A percentile compares a stretch with the other conserved stretches of the same genome.
phyloP scores from a whole-genome alignment of 345 rosid species.

The Dipteronia sinensis region DNA sequence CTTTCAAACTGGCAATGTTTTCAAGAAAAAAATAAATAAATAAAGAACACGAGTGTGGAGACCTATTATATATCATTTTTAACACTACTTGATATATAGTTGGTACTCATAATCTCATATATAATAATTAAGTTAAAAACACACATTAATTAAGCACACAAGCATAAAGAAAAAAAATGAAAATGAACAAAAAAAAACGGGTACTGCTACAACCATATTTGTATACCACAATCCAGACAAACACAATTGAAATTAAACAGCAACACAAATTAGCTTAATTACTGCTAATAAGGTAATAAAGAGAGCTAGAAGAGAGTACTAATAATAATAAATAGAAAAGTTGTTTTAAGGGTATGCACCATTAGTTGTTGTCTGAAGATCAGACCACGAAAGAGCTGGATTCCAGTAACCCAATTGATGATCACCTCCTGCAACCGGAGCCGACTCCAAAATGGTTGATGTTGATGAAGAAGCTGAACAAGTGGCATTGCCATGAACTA shows the following conservation, averaged over 20 bases:
- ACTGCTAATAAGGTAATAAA: background rate
- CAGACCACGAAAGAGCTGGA: constrained; percentile 60
- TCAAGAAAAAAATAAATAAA: too few species aligned
- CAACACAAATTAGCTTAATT: constrained; percentile 20
- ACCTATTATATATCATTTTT: constrained; percentile 23
- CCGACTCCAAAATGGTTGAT: constrained; percentile 45
- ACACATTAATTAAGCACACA: constrained; percentile 34
- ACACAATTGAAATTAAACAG: constrained; percentile 7
- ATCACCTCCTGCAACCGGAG: constrained; percentile 47
- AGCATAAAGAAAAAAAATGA: background rate
- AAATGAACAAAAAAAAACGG: constrained; percentile 15
- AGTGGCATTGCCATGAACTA: constrained; percentile 37
- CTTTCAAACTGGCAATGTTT: too few species aligned
- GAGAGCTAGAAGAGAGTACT: background rate
- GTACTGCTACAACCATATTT: constrained; percentile 27
- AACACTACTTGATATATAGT: constrained; percentile 15
- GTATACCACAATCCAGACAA: constrained; percentile 40
- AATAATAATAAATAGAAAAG: background rate
- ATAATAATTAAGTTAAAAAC: constrained; percentile 33
- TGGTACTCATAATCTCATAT: constrained; percentile 34
- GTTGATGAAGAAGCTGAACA: constrained; percentile 28
- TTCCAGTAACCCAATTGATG: constrained; percentile 51
- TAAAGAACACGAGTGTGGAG: background rate
- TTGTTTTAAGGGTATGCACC: constrained; percentile 60
- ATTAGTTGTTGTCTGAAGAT: constrained; percentile 61